These are phyloP conservation scores for Myxozyma lipomycoides DNA, from an alignment of 805 yeast species.

Conservation along the genomic window DNA sequence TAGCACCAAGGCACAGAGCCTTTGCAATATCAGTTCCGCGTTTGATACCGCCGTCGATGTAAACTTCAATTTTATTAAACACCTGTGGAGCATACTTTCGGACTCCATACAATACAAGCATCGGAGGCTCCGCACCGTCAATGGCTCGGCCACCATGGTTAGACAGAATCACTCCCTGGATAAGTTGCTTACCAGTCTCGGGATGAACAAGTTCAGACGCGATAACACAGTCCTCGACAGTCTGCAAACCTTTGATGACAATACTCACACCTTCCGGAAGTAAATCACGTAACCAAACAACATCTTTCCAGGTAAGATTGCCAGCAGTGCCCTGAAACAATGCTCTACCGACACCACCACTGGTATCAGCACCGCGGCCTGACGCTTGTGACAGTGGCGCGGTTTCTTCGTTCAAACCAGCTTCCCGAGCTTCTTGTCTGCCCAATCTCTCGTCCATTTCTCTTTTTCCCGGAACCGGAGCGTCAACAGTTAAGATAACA, in stretches of 20 bases:
- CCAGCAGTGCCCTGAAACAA: slow-evolving; percentile 33
- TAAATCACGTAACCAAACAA: slow-evolving; percentile 22
- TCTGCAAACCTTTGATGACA: slow-evolving; percentile 30
- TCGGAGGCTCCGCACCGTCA: slow-evolving; percentile 58
- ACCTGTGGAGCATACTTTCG: slow-evolving; percentile 40
- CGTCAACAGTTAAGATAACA: slow-evolving; percentile 50
- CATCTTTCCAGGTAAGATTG: slow-evolving; percentile 27
- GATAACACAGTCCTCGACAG: slow-evolving; percentile 28
- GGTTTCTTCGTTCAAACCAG: slow-evolving; percentile 21
- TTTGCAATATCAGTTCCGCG: slow-evolving; percentile 64
- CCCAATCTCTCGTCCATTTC: slow-evolving; percentile 46
- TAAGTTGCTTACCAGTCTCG: slow-evolving; percentile 22
- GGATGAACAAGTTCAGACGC: slow-evolving; percentile 20
- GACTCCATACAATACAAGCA: slow-evolving; percentile 58
- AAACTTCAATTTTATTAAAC: slow-evolving; percentile 49
- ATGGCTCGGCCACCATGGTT: slow-evolving; percentile 73
- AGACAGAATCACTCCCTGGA: slow-evolving; percentile 55
- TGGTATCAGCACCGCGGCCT: slow-evolving; percentile 33
- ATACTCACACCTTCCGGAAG: slow-evolving; percentile 29
- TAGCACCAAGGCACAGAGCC: slow-evolving; percentile 65
- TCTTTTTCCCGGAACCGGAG: slow-evolving; percentile 50
- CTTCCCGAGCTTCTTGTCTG: slow-evolving; percentile 24
- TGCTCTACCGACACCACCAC: slow-evolving; percentile 36
- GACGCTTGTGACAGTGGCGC: slow-evolving; percentile 23
- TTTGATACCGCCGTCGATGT: slow-evolving; percentile 63